Percentiles rank a stretch among this genome's conserved stretches.
Evolutionary conservation across 2,329 filamentous ascomycete genomes (phyloP).

Genomic region (Fusarium sp.): DNA sequence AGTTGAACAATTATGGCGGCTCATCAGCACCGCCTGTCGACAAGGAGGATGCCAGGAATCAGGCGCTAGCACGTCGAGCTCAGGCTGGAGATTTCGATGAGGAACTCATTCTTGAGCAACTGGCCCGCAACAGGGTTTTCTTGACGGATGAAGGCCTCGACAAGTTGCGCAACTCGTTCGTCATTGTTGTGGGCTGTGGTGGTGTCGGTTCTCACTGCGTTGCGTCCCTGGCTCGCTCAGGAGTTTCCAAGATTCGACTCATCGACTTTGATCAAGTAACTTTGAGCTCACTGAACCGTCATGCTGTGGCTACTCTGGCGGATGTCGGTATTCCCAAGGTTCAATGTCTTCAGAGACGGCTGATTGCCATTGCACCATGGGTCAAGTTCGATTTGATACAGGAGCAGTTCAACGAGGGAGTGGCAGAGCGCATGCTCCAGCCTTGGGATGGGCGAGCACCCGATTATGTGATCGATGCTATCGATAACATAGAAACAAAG

Average conservation of each 20-base stretch:
- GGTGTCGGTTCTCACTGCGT: slow-evolving; percentile 94
- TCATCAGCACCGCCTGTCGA: slow-evolving; percentile 59
- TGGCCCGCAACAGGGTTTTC: slow-evolving; percentile 93
- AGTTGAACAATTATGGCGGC: slow-evolving; percentile 72
- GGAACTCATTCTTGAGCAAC: slow-evolving; percentile 91
- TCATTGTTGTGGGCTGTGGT: slow-evolving; percentile 91
- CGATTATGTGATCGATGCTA: slow-evolving; percentile 94
- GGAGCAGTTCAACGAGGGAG: slow-evolving; percentile 80
- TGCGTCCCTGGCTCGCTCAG: slow-evolving; percentile 86
- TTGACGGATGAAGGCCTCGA: slow-evolving; percentile 83
- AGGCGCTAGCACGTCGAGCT: slow-evolving; percentile 67
- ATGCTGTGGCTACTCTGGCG: slow-evolving; percentile 91
- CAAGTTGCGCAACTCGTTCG: slow-evolving; percentile 82
- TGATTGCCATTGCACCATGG: slow-evolving; percentile 93
- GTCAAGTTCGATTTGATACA: slow-evolving; percentile 86
- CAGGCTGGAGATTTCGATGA: slow-evolving; percentile 73
- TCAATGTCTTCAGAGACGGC: slow-evolving; percentile 78
- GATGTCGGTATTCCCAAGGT: slow-evolving; percentile 97
- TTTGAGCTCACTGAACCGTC: slow-evolving; percentile 92
- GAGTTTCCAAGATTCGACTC: slow-evolving; percentile 86
- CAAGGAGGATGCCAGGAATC: slow-evolving; percentile 70
- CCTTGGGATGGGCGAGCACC: slow-evolving; percentile 75
- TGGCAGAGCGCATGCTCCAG: slow-evolving; percentile 73
- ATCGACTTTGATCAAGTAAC: slow-evolving; percentile 99
- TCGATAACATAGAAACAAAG: slow-evolving; percentile 98